Conservation (phyloP, 345 rosid species). For the Sonneratia alba region DNA sequence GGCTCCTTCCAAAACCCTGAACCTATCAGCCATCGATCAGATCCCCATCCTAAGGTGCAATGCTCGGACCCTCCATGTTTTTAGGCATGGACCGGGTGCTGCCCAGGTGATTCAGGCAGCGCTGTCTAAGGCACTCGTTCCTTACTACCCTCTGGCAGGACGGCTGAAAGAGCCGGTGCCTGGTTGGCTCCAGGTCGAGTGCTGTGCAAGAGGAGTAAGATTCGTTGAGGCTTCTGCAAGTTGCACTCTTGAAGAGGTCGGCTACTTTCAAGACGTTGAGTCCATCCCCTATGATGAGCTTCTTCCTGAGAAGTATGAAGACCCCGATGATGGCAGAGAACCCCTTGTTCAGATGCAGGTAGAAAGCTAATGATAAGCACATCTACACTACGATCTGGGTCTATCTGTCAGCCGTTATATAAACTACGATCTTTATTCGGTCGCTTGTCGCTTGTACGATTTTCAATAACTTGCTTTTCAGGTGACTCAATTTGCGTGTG, state of each 20-base stretch:
- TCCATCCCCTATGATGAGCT: slow-evolving; percentile 31
- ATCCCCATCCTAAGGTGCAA: slow-evolving; percentile 43
- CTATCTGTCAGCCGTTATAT: too few relatives aligned
- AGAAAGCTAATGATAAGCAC: not conserved
- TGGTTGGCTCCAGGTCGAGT: slow-evolving; percentile 34
- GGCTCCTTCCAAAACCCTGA: slow-evolving; percentile 26
- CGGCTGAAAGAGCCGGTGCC: slow-evolving; percentile 24
- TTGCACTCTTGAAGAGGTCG: slow-evolving; percentile 23
- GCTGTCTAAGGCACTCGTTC: slow-evolving; percentile 45
- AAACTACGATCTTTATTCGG: too few relatives aligned
- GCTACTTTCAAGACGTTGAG: slow-evolving; percentile 26
- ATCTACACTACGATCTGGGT: too few relatives aligned
- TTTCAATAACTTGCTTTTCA: slow-evolving; percentile 10
- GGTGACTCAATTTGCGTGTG: slow-evolving; percentile 61
- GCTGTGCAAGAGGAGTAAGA: slow-evolving; percentile 34
- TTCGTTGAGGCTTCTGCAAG: slow-evolving; percentile 36
- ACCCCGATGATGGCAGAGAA: slow-evolving; percentile 19
- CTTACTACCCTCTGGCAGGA: slow-evolving; percentile 53
- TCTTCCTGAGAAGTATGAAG: slow-evolving; percentile 28
- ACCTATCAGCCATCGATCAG: slow-evolving; percentile 40
- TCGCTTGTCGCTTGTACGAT: not conserved
- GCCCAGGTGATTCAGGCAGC: slow-evolving; percentile 33
- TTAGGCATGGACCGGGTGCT: slow-evolving; percentile 30
- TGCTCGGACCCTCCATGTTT: slow-evolving; percentile 42
- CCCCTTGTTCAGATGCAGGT: slow-evolving; percentile 69